Conservation (phyloP, 805 yeast species). For the Zygoascus tannicola region DNA sequence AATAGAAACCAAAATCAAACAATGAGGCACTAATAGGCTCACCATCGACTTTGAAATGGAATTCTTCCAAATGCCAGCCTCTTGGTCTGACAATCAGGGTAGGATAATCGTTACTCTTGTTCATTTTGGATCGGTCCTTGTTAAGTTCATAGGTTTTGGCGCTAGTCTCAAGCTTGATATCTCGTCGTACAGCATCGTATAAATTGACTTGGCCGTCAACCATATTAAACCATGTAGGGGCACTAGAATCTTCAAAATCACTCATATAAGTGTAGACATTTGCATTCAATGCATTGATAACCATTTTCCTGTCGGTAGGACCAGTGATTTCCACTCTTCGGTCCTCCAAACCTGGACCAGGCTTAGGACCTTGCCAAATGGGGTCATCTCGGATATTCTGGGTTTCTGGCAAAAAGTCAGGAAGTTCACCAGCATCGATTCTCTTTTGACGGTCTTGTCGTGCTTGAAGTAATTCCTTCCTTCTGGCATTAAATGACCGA, state of each 20-base stretch:
- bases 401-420: slow-evolving; percentile 64
- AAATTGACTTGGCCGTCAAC: slow-evolving; percentile 62
- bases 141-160: slow-evolving; percentile 44
- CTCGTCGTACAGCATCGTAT: slow-evolving; percentile 57
- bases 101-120: slow-evolving; percentile 38
- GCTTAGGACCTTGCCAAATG: slow-evolving; percentile 62
- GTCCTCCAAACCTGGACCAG: slow-evolving; percentile 60
- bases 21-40: slow-evolving; percentile 57
- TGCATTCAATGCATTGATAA: slow-evolving; percentile 61
- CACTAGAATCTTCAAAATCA: slow-evolving; percentile 64
- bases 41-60: slow-evolving; percentile 57
- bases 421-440: slow-evolving; percentile 54
- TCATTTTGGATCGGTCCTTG: slow-evolving; percentile 31
- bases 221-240: slow-evolving; percentile 62
- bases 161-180: slow-evolving; percentile 34
- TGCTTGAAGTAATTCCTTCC: slow-evolving; percentile 46
- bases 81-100: slow-evolving; percentile 46
- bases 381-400: slow-evolving; percentile 52
- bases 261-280: slow-evolving; percentile 68
- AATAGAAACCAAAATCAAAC: slow-evolving; percentile 62
- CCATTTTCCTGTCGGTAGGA: slow-evolving; percentile 69
- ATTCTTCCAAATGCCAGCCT: slow-evolving; percentile 68
- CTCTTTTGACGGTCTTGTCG: slow-evolving; percentile 46
- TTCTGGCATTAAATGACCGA: slow-evolving; percentile 48
- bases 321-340: slow-evolving; percentile 71